Percentiles rank a stretch among this genome's conserved stretches.
phyloP scores from a whole-genome alignment of 148 eudicot species.

The Salicornia ramosissima region DNA sequence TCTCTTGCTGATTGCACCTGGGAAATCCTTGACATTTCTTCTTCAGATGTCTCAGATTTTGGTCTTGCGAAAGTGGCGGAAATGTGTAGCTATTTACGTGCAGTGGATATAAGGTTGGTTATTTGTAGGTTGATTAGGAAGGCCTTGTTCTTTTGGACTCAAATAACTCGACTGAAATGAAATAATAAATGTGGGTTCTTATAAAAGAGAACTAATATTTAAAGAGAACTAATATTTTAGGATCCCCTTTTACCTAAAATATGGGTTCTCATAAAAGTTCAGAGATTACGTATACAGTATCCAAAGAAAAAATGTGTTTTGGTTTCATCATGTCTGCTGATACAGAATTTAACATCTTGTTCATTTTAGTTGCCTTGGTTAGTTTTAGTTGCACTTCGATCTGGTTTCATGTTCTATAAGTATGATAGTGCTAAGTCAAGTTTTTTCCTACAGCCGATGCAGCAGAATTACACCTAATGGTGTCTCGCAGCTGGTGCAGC shows the following conservation, averaged over 20 bases:
- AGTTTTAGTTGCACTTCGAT: not conserved
- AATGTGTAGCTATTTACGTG: slow-evolving; percentile 52
- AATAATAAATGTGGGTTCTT: too few relatives aligned
- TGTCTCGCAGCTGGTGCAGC: slow-evolving; percentile 59
- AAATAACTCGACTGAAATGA: too few relatives aligned
- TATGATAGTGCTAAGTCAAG: slow-evolving; percentile 8
- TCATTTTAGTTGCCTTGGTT: not conserved
- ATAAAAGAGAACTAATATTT: too few relatives aligned
- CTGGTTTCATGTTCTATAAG: slow-evolving; percentile 4
- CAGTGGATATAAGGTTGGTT: slow-evolving; percentile 82
- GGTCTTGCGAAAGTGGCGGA: slow-evolving; percentile 65
- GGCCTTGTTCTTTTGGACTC: too few relatives aligned
- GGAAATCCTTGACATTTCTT: slow-evolving; percentile 76
- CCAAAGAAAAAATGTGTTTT: too few relatives aligned
- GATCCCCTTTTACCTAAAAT: too few relatives aligned
- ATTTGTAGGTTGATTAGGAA: slow-evolving; percentile 6
- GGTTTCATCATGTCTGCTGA: not conserved
- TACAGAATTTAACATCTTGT: not conserved
- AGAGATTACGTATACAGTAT: too few relatives aligned
- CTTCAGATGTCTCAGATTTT: slow-evolving; percentile 76
- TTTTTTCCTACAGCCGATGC: slow-evolving; percentile 58
- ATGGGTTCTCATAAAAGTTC: too few relatives aligned
- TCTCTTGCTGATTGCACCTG: slow-evolving; percentile 76
- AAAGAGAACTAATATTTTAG: too few relatives aligned
- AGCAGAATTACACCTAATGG: slow-evolving; percentile 61